Conservation (phyloP, 352 stramenopile genomes). For the Pythium phragmiticola region DNA sequence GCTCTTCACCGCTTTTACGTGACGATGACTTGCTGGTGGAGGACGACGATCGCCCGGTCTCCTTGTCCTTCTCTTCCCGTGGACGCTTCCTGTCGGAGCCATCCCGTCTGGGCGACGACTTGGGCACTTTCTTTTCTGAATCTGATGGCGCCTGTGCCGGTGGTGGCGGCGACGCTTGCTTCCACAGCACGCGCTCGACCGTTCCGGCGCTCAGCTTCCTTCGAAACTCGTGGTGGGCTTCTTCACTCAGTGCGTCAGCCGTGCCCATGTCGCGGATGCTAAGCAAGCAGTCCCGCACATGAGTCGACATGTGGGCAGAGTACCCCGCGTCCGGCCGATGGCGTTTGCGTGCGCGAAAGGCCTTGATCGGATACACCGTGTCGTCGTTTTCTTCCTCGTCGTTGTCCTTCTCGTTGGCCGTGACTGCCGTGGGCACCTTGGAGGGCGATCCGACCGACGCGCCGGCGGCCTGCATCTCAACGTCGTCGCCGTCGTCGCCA, state of each 20-base stretch:
- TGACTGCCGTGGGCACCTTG: background rate
- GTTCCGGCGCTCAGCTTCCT: slow-evolving; percentile 55
- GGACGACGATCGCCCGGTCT: slow-evolving; percentile 5
- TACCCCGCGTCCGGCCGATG: slow-evolving; percentile 81
- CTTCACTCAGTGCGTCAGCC: slow-evolving; percentile 51
- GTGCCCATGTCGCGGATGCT: slow-evolving; percentile 61
- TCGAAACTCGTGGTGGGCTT: slow-evolving; percentile 69
- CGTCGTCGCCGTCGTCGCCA: slow-evolving; percentile 44
- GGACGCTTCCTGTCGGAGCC: slow-evolving; percentile 12
- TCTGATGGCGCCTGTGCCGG: slow-evolving; percentile 7
- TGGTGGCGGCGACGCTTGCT: slow-evolving; percentile 45
- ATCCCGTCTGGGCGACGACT: slow-evolving; percentile 7
- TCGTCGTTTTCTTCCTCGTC: slow-evolving; percentile 22
- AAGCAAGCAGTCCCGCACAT: slow-evolving; percentile 79
- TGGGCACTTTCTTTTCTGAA: slow-evolving; percentile 30
- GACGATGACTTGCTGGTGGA: slow-evolving; percentile 21
- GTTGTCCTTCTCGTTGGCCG: background rate
- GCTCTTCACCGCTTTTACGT: slow-evolving; percentile 12
- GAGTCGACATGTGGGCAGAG: slow-evolving; percentile 84
- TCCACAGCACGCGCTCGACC: slow-evolving; percentile 80
- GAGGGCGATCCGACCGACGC: background rate
- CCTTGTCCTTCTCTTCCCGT: slow-evolving; percentile 29
- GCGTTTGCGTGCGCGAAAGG: slow-evolving; percentile 66
- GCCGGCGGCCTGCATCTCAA: slow-evolving; percentile 8
- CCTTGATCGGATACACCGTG: slow-evolving; percentile 68